Evolutionary conservation across 2,329 filamentous ascomycete species (phyloP).

Genomic region (Paecilomyces variotii): DNA sequence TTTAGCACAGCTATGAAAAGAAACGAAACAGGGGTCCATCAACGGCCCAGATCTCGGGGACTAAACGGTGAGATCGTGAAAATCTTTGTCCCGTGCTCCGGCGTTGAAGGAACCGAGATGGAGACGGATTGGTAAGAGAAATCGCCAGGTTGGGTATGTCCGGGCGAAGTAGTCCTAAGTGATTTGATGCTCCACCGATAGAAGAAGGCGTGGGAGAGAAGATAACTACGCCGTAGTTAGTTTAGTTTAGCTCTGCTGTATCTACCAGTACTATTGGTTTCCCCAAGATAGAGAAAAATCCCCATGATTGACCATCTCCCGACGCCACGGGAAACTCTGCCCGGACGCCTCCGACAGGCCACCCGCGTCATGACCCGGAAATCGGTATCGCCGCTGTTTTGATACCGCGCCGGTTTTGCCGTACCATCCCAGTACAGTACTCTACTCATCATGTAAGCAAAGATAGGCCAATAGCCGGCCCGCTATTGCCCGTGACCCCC

Average conservation of each 20-base stretch:
- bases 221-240: neutral
- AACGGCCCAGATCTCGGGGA: neutral
- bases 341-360: neutral
- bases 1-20: neutral
- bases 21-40: neutral
- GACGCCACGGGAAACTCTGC: neutral
- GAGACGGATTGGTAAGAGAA: neutral
- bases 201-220: neutral
- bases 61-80: neutral
- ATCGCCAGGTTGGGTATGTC: neutral
- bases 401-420: neutral
- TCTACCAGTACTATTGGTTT: no score
- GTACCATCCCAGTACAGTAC: neutral
- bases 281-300: no score
- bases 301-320: neutral
- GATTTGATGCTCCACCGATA: neutral
- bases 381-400: neutral
- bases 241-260: neutral
- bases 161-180: neutral
- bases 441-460: neutral
- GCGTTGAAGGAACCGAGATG: neutral
- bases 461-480: neutral
- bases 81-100: neutral
- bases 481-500: neutral
- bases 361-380: neutral